Conservation (phyloP, 352 stramenopile genomes). For the Globisporangium uncinulatum region DNA sequence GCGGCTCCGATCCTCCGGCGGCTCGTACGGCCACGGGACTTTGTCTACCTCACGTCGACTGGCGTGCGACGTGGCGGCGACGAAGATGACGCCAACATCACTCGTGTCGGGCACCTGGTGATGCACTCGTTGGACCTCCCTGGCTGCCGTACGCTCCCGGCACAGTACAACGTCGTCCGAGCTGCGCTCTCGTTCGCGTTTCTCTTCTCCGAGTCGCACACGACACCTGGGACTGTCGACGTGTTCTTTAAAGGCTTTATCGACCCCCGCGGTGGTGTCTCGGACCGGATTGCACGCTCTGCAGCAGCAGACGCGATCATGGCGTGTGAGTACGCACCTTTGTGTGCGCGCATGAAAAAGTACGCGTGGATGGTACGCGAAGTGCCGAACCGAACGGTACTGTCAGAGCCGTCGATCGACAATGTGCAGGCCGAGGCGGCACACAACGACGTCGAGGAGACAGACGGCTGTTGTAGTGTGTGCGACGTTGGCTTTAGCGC, state of each 20-base stretch:
- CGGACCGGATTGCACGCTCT: conserved; percentile 15
- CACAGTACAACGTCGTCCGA: conserved; percentile 21
- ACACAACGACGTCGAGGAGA: neutral
- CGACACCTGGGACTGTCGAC: conserved; percentile 11
- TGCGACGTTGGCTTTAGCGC: conserved; percentile 6
- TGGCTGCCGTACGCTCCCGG: conserved; percentile 11
- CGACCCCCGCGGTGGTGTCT: conserved; percentile 21
- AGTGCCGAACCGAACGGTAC: neutral
- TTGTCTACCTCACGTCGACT: conserved; percentile 23
- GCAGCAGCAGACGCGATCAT: conserved; percentile 20
- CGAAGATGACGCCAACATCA: neutral
- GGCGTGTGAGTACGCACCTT: conserved; percentile 12
- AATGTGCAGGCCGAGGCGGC: neutral
- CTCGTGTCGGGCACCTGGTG: conserved; percentile 20
- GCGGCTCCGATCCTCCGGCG: conserved; percentile 14
- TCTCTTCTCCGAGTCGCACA: conserved; percentile 21
- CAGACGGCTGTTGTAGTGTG: conserved; percentile 4
- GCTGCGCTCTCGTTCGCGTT: conserved; percentile 28
- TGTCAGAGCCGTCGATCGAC: neutral
- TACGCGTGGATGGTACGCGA: conserved; percentile 24
- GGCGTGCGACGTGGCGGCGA: conserved; percentile 9
- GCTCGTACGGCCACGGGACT: conserved; percentile 22
- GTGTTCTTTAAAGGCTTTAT: conserved; percentile 36
- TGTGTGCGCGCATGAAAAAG: conserved; percentile 20
- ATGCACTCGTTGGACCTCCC: conserved; percentile 31